phyloP scores from a whole-genome alignment of 352 stramenopile species.

The Globisporangium uncinulatum region DNA sequence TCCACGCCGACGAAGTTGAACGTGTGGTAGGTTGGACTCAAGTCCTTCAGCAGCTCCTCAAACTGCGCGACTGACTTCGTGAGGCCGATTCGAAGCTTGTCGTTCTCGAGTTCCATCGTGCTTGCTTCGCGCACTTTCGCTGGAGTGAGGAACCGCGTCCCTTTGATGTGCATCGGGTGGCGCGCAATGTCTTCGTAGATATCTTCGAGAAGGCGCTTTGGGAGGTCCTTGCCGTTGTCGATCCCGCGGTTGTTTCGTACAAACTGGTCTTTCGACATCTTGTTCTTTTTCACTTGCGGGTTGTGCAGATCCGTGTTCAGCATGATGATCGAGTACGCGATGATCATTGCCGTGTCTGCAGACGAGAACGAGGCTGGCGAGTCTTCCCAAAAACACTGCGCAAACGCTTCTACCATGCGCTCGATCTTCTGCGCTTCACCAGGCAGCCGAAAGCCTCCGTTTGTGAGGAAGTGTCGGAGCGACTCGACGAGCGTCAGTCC shows the following conservation, averaged over 20 bases:
- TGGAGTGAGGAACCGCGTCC: constrained; percentile 43
- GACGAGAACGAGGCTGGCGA: constrained; percentile 69
- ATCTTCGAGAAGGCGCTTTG: constrained; percentile 86
- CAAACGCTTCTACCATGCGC: constrained; percentile 95
- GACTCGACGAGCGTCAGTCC: constrained; percentile 97
- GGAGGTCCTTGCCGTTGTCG: constrained; percentile 89
- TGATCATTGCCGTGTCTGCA: constrained; percentile 84
- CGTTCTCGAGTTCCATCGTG: constrained; percentile 54
- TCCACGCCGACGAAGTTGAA: constrained; percentile 93
- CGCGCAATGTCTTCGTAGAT: constrained; percentile 96
- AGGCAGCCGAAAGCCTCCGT: constrained; percentile 95
- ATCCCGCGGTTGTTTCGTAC: constrained; percentile 96
- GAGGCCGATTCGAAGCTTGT: constrained; percentile 69
- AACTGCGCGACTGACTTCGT: constrained; percentile 75
- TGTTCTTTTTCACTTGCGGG: constrained; percentile 91
- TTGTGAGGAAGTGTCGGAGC: constrained; percentile 95
- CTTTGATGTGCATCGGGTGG: constrained; percentile 91
- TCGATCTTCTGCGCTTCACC: constrained; percentile 99
- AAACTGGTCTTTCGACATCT: constrained; percentile 97
- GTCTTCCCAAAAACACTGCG: constrained; percentile 98
- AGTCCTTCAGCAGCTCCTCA: constrained; percentile 82
- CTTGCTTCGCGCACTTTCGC: constrained; percentile 38
- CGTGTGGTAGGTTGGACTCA: constrained; percentile 70
- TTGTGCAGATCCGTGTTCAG: constrained; percentile 90
- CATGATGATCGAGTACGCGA: constrained; percentile 91